phyloP scores from a whole-genome alignment of 345 rosid species.

The Clarkia xantiana region DNA sequence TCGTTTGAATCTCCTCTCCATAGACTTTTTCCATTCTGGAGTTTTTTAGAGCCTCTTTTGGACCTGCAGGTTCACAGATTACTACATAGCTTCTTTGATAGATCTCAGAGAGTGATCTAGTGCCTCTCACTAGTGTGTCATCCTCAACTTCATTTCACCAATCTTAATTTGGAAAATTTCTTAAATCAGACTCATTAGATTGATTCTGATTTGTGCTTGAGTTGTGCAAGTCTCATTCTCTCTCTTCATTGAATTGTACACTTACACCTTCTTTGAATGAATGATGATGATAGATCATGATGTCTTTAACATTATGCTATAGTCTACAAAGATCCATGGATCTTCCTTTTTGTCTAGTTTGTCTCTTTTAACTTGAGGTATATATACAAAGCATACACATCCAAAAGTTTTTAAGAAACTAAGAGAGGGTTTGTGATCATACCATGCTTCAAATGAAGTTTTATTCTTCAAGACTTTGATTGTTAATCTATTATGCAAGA shows the following conservation, averaged over 20 bases:
- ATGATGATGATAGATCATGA: too few relatives aligned
- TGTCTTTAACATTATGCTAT: background rate
- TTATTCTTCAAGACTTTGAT: constrained; percentile 2
- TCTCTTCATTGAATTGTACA: too few relatives aligned
- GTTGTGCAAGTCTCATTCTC: too few relatives aligned
- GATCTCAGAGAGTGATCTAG: constrained; percentile 4
- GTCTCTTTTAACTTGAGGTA: constrained; percentile 10
- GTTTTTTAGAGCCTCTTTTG: background rate
- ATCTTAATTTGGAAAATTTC: too few relatives aligned
- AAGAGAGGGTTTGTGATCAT: too few relatives aligned
- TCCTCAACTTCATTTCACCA: too few relatives aligned
- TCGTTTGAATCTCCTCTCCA: constrained; percentile 2
- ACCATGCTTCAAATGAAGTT: constrained; percentile 4
- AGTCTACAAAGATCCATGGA: constrained; percentile 1
- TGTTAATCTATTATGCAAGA: background rate
- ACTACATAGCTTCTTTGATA: constrained; percentile 1
- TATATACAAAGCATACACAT: constrained; percentile 2
- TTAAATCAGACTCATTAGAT: too few relatives aligned
- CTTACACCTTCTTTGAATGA: background rate
- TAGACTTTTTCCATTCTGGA: background rate
- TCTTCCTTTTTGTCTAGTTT: constrained; percentile 11
- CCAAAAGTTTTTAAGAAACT: background rate
- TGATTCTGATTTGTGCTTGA: too few relatives aligned
- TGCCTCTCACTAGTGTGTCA: constrained; percentile 7
- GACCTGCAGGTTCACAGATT: background rate